phyloP scores from a whole-genome alignment of 179 eudicot species.

The Carnegiea gigantea region DNA sequence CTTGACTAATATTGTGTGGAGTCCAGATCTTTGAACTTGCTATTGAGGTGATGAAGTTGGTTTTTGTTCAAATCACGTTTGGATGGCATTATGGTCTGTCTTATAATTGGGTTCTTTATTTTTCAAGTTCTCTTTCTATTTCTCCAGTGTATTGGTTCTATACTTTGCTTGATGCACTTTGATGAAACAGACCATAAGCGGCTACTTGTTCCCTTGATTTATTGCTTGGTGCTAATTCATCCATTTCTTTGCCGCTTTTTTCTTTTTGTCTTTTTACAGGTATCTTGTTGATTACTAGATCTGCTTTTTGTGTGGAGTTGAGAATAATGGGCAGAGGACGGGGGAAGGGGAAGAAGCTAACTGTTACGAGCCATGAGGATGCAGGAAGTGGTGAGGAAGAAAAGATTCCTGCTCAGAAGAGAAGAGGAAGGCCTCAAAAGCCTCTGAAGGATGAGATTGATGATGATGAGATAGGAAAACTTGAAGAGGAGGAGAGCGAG shows the following conservation, averaged over 20 bases:
- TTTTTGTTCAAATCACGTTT: not conserved
- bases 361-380: constrained; percentile 44
- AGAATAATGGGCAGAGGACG: constrained; percentile 72
- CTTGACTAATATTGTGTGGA: not conserved
- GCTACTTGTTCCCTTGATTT: not conserved
- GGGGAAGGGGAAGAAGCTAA: constrained; percentile 69
- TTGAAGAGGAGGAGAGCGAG: constrained; percentile 43
- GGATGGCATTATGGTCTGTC: not conserved
- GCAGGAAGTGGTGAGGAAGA: constrained; percentile 67
- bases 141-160: not conserved
- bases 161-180: not conserved
- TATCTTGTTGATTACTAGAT: constrained; percentile 26
- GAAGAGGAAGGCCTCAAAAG: constrained; percentile 83
- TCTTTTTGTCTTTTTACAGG: constrained; percentile 27
- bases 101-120: not conserved
- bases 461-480: constrained; percentile 36
- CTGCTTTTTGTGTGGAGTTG: constrained; percentile 11
- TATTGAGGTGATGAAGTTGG: not conserved
- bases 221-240: constrained; percentile 4
- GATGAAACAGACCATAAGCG: not conserved
- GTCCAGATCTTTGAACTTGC: constrained; percentile 10
- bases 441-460: constrained; percentile 50
- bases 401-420: constrained; percentile 51
- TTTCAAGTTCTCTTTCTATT: not conserved
- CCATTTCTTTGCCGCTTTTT: not conserved